Base-by-base conservation (phyloP, 129 eudicot species). In the Flaveria robusta region DNA sequence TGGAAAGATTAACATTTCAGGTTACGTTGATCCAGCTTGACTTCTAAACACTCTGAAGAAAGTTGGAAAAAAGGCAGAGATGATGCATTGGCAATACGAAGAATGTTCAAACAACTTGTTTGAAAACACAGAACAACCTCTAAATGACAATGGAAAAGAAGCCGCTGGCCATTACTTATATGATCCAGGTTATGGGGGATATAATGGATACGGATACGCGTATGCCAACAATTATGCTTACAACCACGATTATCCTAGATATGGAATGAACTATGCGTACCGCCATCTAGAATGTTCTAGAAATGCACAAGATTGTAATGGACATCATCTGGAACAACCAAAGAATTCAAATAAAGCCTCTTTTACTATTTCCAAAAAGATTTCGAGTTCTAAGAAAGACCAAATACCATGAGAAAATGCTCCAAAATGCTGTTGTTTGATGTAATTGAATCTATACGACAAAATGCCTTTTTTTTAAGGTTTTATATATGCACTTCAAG, bases 41-140 rank as follows among this genome's bases (percentile, higher is more conserved):
- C 74, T 86, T 43, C 68, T 80, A 15, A 83, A 70, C n/a, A 45
- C 24, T 68, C 77, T 83, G 2, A 71, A 50, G 27, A 81, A 77
- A 66, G 34, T 69, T n/a, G 90, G 87, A 51, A 49, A 68, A 46
- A 24, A 34, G 0, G 85, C 83, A 29, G 29, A 58, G 29, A 2
- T 83, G 2, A 16, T 42, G 4, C 64, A 77, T 51, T 69, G 82
- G 78, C 76, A 8, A 80, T n/a, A n/a, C n/a, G n/a, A n/a, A n/a
- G n/a, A n/a, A n/a, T n/a, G n/a, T n/a, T n/a, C n/a, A n/a, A n/a
- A 47, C 83, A 83, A 83, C 31, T 34, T 86, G 56, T 83, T 58
- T 74, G 59, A 52, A 41, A 52, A 16, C 20, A 9, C 34, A 23
- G 29, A 51, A 43, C 4, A 59, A 7, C n/a, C n/a, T n/a, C 74